These are phyloP conservation scores for Hypoxylon sp. DNA, from an alignment of 2,329 filamentous ascomycete species.

Conservation along the genomic window DNA sequence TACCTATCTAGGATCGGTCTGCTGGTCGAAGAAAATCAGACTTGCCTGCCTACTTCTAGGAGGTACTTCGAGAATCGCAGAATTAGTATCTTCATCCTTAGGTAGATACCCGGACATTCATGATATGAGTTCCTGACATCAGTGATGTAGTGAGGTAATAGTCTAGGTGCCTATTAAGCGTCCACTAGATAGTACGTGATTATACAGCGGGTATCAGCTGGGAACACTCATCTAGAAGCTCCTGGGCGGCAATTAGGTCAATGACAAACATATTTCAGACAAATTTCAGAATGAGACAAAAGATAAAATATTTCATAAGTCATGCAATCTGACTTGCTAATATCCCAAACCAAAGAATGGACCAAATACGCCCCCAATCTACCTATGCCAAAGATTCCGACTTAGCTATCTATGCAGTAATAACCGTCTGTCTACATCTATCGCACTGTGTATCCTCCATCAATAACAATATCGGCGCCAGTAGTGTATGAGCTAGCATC, in stretches of 20 bases:
- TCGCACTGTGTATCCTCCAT: constrained; percentile 73
- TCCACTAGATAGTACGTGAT: not conserved
- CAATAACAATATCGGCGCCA: constrained; percentile 78
- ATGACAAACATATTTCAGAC: not conserved
- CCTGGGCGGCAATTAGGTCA: not conserved
- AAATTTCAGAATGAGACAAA: not conserved
- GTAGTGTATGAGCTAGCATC: constrained; percentile 84
- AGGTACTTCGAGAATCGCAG: no score
- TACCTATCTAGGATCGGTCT: not conserved
- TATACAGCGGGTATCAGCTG: not conserved
- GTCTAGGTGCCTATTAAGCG: no score
- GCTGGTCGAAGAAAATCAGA: not conserved
- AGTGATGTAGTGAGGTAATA: no score
- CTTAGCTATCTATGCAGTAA: constrained; percentile 18
- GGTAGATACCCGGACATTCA: no score
- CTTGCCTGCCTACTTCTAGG: not conserved
- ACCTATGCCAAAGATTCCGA: constrained; percentile 17
- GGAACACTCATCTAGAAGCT: not conserved
- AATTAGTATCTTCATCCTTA: no score
- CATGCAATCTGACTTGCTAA: not conserved
- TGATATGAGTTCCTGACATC: no score
- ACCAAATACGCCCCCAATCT: constrained; percentile 22
- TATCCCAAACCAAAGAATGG: not conserved
- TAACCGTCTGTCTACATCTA: constrained; percentile 25
- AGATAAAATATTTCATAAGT: not conserved